Evolutionary conservation across 1,139 yeast species (phyloP), one percentile per base, ranked within the genome.

Genomic region (Hyphopichia khmerensis): DNA sequence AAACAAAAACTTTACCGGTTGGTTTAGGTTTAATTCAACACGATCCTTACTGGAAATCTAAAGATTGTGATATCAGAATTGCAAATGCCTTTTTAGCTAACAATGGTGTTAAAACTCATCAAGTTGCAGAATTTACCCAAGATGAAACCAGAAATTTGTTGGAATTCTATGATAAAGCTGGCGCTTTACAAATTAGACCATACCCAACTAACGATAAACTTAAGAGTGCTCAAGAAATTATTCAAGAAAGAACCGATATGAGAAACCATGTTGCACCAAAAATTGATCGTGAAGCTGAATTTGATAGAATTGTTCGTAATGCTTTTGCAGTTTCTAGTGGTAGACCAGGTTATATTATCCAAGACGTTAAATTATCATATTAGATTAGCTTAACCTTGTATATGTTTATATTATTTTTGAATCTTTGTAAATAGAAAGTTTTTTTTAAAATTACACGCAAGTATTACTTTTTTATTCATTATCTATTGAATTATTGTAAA

Each of bases 261-360:
- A 17, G 14, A 32, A 16, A 11, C 21, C 15, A 13, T 7, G 5
- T 7, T 14, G 16, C 32, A n/a, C 17, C 32, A 29, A 21, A 44
- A 29, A 50, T 51, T 21, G 61, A 59, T 40, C 49, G 52, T 3
- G 64, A 59, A 23, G 56, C 47, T 26, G 64, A 66, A 43, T 64
- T 68, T 44, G 69, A 68, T 41, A 63, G 55, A 40, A 46, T 65
- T 24, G 63, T 64, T 33, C 79, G 82, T 52, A 79, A 80, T 56
- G 80, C 82, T 56, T 77, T 80, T 49, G 58, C 83, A 30, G 76
- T 86, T 49, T 91, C 96, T 39, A 81, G 84, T 50, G 96, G 96
- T 52, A 88, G 87, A 62, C 91, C 96, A 33, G 77, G 86, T 44
- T 49, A 64, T 87, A 48, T 36, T 19, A n/a, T 29, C 5, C 33